phyloP scores from a whole-genome alignment of 2,329 filamentous ascomycete genomes.

The Colletotrichum acutatum region DNA sequence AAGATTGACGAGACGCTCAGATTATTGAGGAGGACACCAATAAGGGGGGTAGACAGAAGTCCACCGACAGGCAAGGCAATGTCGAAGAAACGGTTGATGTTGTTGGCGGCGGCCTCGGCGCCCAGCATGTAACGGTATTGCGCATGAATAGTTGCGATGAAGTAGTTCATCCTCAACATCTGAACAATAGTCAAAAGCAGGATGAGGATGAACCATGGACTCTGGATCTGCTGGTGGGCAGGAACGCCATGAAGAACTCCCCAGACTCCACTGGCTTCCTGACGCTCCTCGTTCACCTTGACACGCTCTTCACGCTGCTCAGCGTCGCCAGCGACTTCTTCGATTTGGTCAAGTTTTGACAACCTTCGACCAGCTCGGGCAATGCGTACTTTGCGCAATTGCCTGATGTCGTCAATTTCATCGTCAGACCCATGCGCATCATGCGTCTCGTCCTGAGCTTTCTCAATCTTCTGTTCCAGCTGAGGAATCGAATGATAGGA shows the following conservation, averaged over 20 bases:
- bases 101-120: slow-evolving; percentile 52
- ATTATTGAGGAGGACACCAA: slow-evolving; percentile 75
- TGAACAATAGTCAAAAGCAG: slow-evolving; percentile 70
- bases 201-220: slow-evolving; percentile 79
- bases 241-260: slow-evolving; percentile 76
- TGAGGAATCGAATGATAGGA: slow-evolving; percentile 52
- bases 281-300: slow-evolving; percentile 67
- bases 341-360: slow-evolving; percentile 70
- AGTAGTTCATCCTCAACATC: slow-evolving; percentile 77
- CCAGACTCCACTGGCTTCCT: slow-evolving; percentile 73
- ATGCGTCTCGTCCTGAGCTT: slow-evolving; percentile 47
- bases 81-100: slow-evolving; percentile 55
- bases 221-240: slow-evolving; percentile 71
- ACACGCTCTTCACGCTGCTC: slow-evolving; percentile 66
- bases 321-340: slow-evolving; percentile 67
- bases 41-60: slow-evolving; percentile 76
- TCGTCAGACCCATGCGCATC: slow-evolving; percentile 66
- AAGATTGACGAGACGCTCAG: slow-evolving; percentile 71
- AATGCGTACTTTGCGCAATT: slow-evolving; percentile 54
- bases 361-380: slow-evolving; percentile 63
- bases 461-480: slow-evolving; percentile 52
- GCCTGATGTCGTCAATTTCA: slow-evolving; percentile 58
- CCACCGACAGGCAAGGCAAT: slow-evolving; percentile 73
- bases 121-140: slow-evolving; percentile 77
- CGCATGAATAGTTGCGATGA: slow-evolving; percentile 73